Base-by-base conservation (phyloP, 805 yeast genomes). In the Lachancea lanzarotensis region DNA sequence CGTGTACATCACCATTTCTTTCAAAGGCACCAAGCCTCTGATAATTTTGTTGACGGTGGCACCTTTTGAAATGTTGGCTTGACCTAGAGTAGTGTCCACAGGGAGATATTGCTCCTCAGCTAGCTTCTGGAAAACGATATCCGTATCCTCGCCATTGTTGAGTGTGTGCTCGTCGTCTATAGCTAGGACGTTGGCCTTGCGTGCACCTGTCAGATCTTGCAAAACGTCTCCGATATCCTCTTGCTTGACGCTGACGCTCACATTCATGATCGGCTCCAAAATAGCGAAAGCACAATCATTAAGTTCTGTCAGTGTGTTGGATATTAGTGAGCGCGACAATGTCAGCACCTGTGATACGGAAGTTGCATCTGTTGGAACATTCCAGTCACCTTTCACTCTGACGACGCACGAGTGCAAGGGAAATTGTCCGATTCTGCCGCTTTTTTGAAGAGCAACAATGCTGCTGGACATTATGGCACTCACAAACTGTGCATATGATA, bases 1-100 rank as follows among this genome's bases (percentile, higher is more conserved):
- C 47, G 88, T 72, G 61, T 93, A 93, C 0, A 97, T 96, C 39
- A 89, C 76, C 96, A 93, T 89, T 49, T 84, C 95, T 48, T 82
- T 74, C 58, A 93, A 69, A 3, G 98, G 97, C 0, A 89, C 90
- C 41, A 74, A 76, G 0, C 96, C 96, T n/a, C 69, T 69, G 29
- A 93, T 76, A 7, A 75, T 65, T 64, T 86, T 79, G 11, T 50
- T 50, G 18, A 42, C 42, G 2, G 46, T 45, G 3, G 42, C 46
- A 2, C 48, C 53, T 6, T 41, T 46, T n/a, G 48, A 47, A 19
- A 52, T 25, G 35, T 51, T 52, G 1, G 58, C 54, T 26, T 35
- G 35, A 10, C 51, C 49, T 26, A 54, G 32, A 9, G 89, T 82
- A n/a, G 77, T 72, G 59, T 88, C 95, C n/a, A 75, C 74, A 1